These are phyloP conservation scores for Lactuca sativa DNA, from an alignment of 129 eudicot genomes.

Conservation along the genomic window DNA sequence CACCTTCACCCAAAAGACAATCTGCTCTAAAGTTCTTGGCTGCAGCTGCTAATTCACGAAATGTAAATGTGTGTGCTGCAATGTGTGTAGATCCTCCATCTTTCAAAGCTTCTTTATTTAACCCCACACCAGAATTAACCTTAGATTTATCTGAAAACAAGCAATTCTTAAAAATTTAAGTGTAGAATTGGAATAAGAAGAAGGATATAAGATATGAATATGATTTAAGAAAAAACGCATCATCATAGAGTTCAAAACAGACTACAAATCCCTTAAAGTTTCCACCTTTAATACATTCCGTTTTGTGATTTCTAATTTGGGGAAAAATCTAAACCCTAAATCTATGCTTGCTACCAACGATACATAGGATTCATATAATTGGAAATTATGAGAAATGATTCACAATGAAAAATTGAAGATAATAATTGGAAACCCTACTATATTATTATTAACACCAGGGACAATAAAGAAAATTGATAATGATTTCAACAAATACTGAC, in stretches of 20 bases:
- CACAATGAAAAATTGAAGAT: conserved; percentile 13
- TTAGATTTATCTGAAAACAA: conserved; percentile 58
- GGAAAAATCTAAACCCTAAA: conserved; percentile 17
- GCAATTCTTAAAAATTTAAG: background rate
- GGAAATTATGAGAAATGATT: conserved; percentile 23
- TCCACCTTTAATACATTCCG: conserved; percentile 12
- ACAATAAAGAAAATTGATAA: conserved; percentile 17
- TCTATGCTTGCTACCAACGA: conserved; percentile 16
- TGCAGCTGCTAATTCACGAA: conserved; percentile 90
- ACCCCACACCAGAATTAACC: conserved; percentile 39
- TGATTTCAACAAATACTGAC: conserved; percentile 24
- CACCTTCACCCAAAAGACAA: conserved; percentile 93
- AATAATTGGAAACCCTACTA: conserved; percentile 10
- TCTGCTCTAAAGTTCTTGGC: conserved; percentile 88
- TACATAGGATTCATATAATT: conserved; percentile 20
- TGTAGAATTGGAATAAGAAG: background rate
- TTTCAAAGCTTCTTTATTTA: conserved; percentile 54
- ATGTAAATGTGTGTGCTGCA: conserved; percentile 85
- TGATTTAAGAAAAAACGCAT: conserved; percentile 3
- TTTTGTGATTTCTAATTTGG: conserved; percentile 11
- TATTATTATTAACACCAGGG: conserved; percentile 2
- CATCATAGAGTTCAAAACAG: conserved; percentile 19
- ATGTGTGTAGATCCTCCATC: conserved; percentile 78
- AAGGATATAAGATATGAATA: background rate
- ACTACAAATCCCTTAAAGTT: conserved; percentile 25